Evolutionary conservation across 352 stramenopile genomes (phyloP).

Genomic region (Globisporangium ultimum): DNA sequence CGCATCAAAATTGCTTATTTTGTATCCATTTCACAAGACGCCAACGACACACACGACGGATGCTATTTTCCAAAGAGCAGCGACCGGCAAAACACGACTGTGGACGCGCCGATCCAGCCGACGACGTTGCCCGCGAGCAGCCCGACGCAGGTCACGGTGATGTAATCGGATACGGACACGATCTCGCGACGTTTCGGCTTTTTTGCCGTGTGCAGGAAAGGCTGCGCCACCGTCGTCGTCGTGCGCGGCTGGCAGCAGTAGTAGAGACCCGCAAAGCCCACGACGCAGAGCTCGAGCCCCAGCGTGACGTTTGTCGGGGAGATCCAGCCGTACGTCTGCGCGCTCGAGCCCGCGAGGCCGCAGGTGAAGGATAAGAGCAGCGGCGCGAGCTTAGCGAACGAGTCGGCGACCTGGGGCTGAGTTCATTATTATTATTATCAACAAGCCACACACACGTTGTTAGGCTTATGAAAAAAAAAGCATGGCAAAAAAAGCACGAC

Average conservation of each 20-base stretch:
- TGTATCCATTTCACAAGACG: neutral
- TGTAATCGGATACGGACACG: constrained; percentile 68
- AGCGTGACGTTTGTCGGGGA: constrained; percentile 18
- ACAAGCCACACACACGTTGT: neutral
- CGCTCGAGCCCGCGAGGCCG: constrained; percentile 46
- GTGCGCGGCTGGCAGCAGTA: constrained; percentile 38
- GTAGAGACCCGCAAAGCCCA: constrained; percentile 56
- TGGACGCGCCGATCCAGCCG: constrained; percentile 54
- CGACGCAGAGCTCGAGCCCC: constrained; percentile 38
- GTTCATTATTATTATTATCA: neutral
- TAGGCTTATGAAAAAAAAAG: neutral
- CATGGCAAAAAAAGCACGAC: neutral
- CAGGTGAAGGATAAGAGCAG: constrained; percentile 58
- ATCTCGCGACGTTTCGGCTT: constrained; percentile 35
- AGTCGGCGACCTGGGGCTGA: constrained; percentile 49
- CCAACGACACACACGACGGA: neutral
- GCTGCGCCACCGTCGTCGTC: constrained; percentile 10
- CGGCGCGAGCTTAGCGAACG: constrained; percentile 58
- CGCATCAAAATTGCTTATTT: constrained; percentile 1
- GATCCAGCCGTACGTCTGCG: constrained; percentile 36
- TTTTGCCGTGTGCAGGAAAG: constrained; percentile 11
- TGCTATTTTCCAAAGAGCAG: constrained; percentile 35
- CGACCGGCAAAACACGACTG: constrained; percentile 51
- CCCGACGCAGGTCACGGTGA: constrained; percentile 56
- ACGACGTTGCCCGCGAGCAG: constrained; percentile 54